Base-by-base conservation (phyloP, 2,329 filamentous ascomycete genomes). In the Colletotrichum lini region DNA sequence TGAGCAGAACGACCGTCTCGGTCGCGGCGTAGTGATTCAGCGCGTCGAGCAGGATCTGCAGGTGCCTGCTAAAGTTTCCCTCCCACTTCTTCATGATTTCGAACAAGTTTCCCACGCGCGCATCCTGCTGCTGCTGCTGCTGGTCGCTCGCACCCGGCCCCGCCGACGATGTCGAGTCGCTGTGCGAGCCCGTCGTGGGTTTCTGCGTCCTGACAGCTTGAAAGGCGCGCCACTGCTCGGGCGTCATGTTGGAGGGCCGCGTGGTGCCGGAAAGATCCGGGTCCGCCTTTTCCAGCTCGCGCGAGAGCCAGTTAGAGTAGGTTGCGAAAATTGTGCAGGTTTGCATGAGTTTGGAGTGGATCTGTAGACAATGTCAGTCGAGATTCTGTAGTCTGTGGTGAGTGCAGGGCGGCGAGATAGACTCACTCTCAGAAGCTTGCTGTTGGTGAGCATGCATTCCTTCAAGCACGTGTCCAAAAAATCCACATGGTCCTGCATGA, bases 401-500 rank as follows among this genome's bases (percentile, higher is more conserved):
- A 13, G 42, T 18, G 12, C 4, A 44, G 42, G 58, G n/a, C n/a
- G 47, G 40, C 49, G 61, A 68, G 50, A 53, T 40, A 50, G 15
- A 81, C 86, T 74, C 88, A 98, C 96, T 82, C 94, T 92, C 7
- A 99, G 84, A 8, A 99, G 87, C 84, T 98, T 98, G 79, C 94
- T 94, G 81, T 99, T 98, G 23, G 96, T 99, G 74, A 99, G 87
- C 95, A 98, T 98, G 85, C 96, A 98, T 83, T 98, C 96, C 83
- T 98, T 99, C 77, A 99, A 86, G 80, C 96, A 99, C 4, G 96
- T 98, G 77, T 98, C 96, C 58, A 99, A 84, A 80, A 99, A 99
- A 82, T 98, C 96, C 72, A 99, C 95, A 82, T 99, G 96, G 78
- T 98, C 95, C 83, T 98, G 94, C 96, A 99, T 99, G 78, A 99